Conservation (phyloP, 768 basidiomycete species). For the Termitomyces sp. region DNA sequence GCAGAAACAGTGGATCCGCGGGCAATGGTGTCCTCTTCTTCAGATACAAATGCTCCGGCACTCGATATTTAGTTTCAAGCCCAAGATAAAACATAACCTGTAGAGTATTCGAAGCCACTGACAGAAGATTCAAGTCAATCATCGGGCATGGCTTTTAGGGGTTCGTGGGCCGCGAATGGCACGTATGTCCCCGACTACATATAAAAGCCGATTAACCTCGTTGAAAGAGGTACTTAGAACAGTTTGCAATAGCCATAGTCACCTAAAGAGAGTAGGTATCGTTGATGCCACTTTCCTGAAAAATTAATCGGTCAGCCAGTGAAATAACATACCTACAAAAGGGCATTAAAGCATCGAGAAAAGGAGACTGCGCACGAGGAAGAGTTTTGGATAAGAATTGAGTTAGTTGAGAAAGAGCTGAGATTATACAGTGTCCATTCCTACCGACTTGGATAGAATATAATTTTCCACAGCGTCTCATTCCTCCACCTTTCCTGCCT, state of each 20-base stretch:
- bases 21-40: neutral
- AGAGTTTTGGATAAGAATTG: neutral
- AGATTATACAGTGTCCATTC: neutral
- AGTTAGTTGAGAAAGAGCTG: too few relatives aligned
- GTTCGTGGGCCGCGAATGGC: neutral
- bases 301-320: neutral
- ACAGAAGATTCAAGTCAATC: too few relatives aligned
- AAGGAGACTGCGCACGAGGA: neutral
- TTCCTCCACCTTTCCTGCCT: neutral
- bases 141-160: neutral
- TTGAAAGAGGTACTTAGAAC: neutral
- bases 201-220: neutral
- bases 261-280: neutral
- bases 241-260: too few relatives aligned
- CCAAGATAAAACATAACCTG: neutral
- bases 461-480: neutral
- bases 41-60: neutral
- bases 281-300: neutral
- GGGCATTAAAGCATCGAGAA: too few relatives aligned
- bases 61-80: neutral
- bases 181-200: too few relatives aligned
- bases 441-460: neutral
- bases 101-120: too few relatives aligned
- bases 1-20: neutral
- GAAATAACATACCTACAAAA: neutral